phyloP scores from a whole-genome alignment of 2,329 filamentous ascomycete species.

The Fusarium armeniacum region DNA sequence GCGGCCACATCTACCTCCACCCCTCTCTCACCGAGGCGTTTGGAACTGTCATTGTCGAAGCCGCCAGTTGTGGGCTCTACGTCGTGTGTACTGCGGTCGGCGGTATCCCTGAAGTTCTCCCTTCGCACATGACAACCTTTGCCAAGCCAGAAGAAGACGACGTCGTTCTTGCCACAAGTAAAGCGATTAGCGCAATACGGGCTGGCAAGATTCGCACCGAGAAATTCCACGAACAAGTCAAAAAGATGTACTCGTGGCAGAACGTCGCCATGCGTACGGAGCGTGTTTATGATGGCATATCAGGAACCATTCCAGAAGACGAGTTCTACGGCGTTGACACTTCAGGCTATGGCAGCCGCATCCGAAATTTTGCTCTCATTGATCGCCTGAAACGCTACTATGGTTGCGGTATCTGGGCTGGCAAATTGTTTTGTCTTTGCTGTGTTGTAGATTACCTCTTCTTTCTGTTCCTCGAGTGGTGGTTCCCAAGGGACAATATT shows the following conservation, averaged over 20 bases:
- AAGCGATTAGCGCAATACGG: conserved; percentile 87
- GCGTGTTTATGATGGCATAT: conserved; percentile 94
- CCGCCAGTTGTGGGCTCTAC: conserved; percentile 94
- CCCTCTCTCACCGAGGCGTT: conserved; percentile 97
- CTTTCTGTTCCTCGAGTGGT: conserved; percentile 88
- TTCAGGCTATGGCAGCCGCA: conserved; percentile 75
- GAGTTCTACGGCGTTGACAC: conserved; percentile 90
- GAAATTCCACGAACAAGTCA: conserved; percentile 95
- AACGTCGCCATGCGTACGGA: conserved; percentile 95
- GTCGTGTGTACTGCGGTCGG: conserved; percentile 97
- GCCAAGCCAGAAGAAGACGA: conserved; percentile 98
- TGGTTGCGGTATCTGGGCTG: conserved; percentile 97
- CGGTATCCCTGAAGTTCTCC: conserved; percentile 95
- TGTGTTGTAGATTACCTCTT: conserved; percentile 94
- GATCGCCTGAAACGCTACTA: conserved; percentile 97
- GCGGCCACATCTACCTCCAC: conserved; percentile 96
- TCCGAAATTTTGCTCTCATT: conserved; percentile 91
- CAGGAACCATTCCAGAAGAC: conserved; percentile 84
- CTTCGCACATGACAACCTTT: conserved; percentile 97
- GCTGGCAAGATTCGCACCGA: conserved; percentile 91
- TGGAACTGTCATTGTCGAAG: conserved; percentile 97
- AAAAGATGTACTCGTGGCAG: conserved; percentile 98
- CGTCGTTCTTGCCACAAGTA: conserved; percentile 87
- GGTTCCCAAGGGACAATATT: conserved; percentile 86
- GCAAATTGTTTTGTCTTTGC: conserved; percentile 95